Evolutionary conservation across 1,139 yeast species (phyloP).

Genomic region (Cylindricascospora bacillispora): DNA sequence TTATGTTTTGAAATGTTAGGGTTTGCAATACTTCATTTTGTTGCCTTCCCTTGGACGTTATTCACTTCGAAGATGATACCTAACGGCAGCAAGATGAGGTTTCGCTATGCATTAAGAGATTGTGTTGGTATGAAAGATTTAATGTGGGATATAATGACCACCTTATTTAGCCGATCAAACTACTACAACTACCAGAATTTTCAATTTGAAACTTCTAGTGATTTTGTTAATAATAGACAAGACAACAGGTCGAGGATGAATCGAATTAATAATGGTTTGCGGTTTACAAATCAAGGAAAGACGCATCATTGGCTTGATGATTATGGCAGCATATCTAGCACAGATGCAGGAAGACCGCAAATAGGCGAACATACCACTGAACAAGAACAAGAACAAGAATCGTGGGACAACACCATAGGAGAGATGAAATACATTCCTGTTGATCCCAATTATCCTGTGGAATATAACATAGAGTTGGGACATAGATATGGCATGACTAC

Average conservation of each 20-base stretch:
- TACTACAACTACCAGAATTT: slow-evolving; percentile 72
- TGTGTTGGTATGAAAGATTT: slow-evolving; percentile 67
- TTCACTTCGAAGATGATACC: slow-evolving; percentile 52
- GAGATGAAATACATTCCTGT: slow-evolving; percentile 16
- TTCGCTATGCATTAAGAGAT: slow-evolving; percentile 57
- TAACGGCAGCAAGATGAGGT: slow-evolving; percentile 50
- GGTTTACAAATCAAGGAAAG: slow-evolving; percentile 70
- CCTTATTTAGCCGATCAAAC: slow-evolving; percentile 49
- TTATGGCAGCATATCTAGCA: slow-evolving; percentile 14
- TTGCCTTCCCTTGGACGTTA: slow-evolving; percentile 68
- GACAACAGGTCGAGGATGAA: slow-evolving; percentile 52
- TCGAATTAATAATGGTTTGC: slow-evolving; percentile 68
- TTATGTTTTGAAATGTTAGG: slow-evolving; percentile 76
- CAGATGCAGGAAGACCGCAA: too few species aligned
- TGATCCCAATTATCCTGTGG: slow-evolving; percentile 42
- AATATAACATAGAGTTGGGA: slow-evolving; percentile 34
- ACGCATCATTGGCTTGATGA: slow-evolving; percentile 65
- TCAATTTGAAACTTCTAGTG: slow-evolving; percentile 50
- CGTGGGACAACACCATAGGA: slow-evolving; percentile 36
- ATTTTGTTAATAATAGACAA: slow-evolving; percentile 14
- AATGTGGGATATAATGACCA: slow-evolving; percentile 59
- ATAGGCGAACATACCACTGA: too few species aligned
- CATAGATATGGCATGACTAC: slow-evolving; percentile 27
- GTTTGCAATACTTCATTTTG: slow-evolving; percentile 81
- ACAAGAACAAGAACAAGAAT: slow-evolving; percentile 29